These are phyloP conservation scores for Microstroma glucosiphilum DNA, from an alignment of 1,284 basidiomycete genomes.

Conservation along the genomic window DNA sequence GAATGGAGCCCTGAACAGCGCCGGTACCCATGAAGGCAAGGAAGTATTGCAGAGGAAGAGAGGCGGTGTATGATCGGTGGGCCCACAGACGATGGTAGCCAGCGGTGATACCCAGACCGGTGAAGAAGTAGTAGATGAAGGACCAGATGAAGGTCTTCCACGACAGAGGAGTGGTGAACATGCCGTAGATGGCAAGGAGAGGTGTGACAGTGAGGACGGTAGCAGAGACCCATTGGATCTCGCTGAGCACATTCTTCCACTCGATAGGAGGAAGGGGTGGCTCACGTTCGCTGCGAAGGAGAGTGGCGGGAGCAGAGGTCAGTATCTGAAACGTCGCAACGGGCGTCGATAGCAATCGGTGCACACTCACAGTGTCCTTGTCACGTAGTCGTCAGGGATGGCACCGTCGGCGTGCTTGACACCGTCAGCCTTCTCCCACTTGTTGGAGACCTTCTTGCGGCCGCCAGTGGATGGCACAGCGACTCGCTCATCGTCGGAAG, in stretches of 20 bases:
- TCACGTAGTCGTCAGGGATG: constrained; percentile 44
- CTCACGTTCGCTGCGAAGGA: constrained; percentile 11
- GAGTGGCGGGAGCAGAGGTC: not conserved
- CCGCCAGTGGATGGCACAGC: constrained; percentile 6
- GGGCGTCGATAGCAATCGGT: constrained; percentile 3
- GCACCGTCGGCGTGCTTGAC: constrained; percentile 27
- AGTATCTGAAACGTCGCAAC: not conserved
- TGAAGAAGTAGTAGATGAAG: constrained; percentile 44
- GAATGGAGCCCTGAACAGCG: constrained; percentile 47
- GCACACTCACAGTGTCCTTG: constrained; percentile 18
- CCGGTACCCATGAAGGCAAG: constrained; percentile 48
- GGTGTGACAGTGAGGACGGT: constrained; percentile 40
- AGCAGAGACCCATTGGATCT: constrained; percentile 50
- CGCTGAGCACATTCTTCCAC: constrained; percentile 41
- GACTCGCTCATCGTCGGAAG: constrained; percentile 11
- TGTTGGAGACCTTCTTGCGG: constrained; percentile 4
- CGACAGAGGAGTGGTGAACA: constrained; percentile 36
- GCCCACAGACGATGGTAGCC: constrained; percentile 50
- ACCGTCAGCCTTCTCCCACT: constrained; percentile 9
- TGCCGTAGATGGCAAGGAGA: constrained; percentile 38
- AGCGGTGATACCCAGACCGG: constrained; percentile 47
- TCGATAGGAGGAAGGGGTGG: constrained; percentile 40
- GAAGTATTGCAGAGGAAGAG: constrained; percentile 36
- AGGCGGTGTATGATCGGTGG: constrained; percentile 46
- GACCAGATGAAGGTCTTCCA: constrained; percentile 33